Percentiles rank a stretch among this genome's conserved stretches.
These are phyloP conservation scores for Aspergillus caelatus DNA, from an alignment of 2,329 filamentous ascomycete genomes.

Conservation along the genomic window DNA sequence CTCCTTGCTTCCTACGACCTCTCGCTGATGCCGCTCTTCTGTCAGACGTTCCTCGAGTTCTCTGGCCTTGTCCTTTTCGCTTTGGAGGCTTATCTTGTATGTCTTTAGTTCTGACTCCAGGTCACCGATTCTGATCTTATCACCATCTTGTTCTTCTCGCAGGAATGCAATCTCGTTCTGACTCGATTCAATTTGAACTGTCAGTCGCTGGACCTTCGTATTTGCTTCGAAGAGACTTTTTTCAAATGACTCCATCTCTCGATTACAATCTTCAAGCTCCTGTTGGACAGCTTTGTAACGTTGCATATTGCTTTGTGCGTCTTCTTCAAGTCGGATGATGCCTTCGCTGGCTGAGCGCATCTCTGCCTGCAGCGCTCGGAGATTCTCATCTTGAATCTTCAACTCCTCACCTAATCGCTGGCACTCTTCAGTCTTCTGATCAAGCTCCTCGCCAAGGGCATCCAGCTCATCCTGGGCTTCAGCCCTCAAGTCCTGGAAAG, in stretches of 20 bases:
- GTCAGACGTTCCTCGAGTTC: slow-evolving; percentile 75
- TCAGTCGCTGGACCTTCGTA: slow-evolving; percentile 82
- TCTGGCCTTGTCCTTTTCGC: slow-evolving; percentile 75
- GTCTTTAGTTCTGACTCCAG: slow-evolving; percentile 81
- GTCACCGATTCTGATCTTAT: slow-evolving; percentile 97
- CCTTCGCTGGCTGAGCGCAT: slow-evolving; percentile 90
- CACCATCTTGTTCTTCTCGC: slow-evolving; percentile 91
- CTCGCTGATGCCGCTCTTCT: slow-evolving; percentile 81
- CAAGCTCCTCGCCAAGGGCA: slow-evolving; percentile 64
- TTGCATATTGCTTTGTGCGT: slow-evolving; percentile 75
- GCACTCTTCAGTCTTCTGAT: slow-evolving; percentile 71
- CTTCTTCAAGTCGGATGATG: slow-evolving; percentile 84
- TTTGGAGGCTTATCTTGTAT: slow-evolving; percentile 76
- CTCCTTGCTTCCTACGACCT: slow-evolving; percentile 82
- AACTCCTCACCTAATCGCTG: slow-evolving; percentile 72
- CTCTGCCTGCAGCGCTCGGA: slow-evolving; percentile 87
- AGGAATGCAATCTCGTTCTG: slow-evolving; percentile 94
- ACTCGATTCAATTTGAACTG: slow-evolving; percentile 88
- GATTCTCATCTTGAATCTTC: slow-evolving; percentile 78
- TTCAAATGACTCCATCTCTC: slow-evolving; percentile 84
- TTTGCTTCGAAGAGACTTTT: slow-evolving; percentile 81
- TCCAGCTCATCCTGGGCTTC: slow-evolving; percentile 64
- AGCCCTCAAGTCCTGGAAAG: slow-evolving; percentile 54
- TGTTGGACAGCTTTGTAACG: slow-evolving; percentile 81
- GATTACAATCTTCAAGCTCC: slow-evolving; percentile 80